Percentiles rank a stretch among this genome's conserved stretches.
These are phyloP conservation scores for Perkinsus marinus DNA, from an alignment of 169 alveolate genomes.

Conservation along the genomic window DNA sequence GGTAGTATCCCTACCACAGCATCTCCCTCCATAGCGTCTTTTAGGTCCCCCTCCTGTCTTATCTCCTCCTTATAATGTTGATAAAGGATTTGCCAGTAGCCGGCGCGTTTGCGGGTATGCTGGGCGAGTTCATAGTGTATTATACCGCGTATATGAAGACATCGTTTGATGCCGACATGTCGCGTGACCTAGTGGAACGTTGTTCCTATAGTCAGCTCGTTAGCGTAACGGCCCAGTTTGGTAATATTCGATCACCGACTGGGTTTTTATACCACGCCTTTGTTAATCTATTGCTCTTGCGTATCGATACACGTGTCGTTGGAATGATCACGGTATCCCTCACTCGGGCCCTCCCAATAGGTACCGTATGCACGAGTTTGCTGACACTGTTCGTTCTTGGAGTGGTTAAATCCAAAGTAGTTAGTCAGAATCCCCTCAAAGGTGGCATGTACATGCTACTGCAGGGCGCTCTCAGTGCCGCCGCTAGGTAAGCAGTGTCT, in stretches of 20 bases:
- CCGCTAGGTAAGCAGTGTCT: background rate
- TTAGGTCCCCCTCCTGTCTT: background rate
- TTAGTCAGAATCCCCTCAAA: background rate
- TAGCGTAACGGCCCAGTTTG: background rate
- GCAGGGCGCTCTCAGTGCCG: background rate
- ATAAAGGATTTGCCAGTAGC: background rate
- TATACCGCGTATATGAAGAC: no score
- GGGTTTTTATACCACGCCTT: no score
- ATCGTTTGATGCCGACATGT: no score
- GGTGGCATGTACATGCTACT: background rate
- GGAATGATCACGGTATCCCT: no score
- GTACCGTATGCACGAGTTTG: background rate
- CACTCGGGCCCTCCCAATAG: no score
- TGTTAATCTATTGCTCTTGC: no score
- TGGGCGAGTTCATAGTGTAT: background rate
- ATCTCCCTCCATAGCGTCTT: background rate
- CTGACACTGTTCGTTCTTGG: background rate
- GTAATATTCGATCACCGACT: no score
- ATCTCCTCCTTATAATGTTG: background rate
- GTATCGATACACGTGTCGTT: no score
- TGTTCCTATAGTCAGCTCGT: background rate
- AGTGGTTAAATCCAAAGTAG: background rate
- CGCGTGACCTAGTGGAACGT: no score
- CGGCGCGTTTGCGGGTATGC: background rate
- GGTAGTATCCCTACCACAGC: background rate